Evolutionary conservation across 768 basidiomycete species (phyloP).

Genomic region (Galerina marginata): DNA sequence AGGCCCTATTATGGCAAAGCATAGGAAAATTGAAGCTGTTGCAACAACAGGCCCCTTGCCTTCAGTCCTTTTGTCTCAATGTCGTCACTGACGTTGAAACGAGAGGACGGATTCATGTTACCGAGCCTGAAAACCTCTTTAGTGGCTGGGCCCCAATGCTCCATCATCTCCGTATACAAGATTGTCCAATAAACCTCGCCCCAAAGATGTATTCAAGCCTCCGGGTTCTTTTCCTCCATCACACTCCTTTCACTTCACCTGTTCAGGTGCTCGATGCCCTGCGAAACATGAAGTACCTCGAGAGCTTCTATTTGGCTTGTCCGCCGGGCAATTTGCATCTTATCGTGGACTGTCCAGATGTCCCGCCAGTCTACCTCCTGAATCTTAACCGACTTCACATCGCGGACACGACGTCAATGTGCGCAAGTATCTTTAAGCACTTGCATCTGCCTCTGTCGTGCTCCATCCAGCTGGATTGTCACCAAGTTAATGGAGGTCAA

Average conservation of each 20-base stretch:
- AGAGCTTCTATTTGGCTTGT: conserved; percentile 17
- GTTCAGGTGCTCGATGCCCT: conserved; percentile 21
- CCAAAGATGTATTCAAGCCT: conserved; percentile 14
- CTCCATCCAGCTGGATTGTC: conserved; percentile 17
- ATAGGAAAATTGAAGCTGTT: conserved; percentile 16
- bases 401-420: conserved; percentile 17
- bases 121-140: conserved; percentile 15
- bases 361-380: conserved; percentile 4
- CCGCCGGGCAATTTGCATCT: conserved; percentile 2
- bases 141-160: conserved; percentile 20
- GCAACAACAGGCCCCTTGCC: conserved; percentile 18
- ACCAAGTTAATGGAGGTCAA: conserved; percentile 11
- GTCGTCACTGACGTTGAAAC: conserved; percentile 4
- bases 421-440: conserved; percentile 20
- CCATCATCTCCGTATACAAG: conserved; percentile 13
- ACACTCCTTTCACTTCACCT: conserved; percentile 14
- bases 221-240: conserved; percentile 17
- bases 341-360: conserved; percentile 5
- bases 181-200: conserved; percentile 19
- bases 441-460: conserved; percentile 21
- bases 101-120: conserved; percentile 8
- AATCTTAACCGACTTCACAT: conserved; percentile 17
- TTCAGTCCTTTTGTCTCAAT: conserved; percentile 18
- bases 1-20: conserved; percentile 14
- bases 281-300: conserved; percentile 18